Conservation (phyloP, 768 basidiomycete species). For the Pleurotus pulmonarius region DNA sequence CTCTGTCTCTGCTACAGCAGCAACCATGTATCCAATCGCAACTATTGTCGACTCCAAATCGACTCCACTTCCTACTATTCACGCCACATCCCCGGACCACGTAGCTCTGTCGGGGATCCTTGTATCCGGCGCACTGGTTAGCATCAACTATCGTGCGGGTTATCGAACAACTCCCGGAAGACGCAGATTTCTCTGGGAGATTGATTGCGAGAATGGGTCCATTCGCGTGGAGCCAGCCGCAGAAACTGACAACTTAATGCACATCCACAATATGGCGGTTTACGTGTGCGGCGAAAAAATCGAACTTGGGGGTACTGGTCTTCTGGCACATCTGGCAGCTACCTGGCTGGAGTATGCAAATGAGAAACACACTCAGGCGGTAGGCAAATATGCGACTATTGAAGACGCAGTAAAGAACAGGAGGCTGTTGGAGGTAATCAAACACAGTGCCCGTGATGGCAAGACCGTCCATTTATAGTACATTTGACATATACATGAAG, state of each 20-base stretch:
- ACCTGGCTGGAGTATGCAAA: slow-evolving; percentile 12
- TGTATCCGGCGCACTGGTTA: slow-evolving; percentile 24
- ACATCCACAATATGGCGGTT: slow-evolving; percentile 7
- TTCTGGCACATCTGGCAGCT: neutral
- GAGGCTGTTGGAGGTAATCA: slow-evolving; percentile 13
- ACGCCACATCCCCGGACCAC: slow-evolving; percentile 21
- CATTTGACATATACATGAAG: too few relatives aligned
- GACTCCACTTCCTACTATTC: slow-evolving; percentile 17
- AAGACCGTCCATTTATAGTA: neutral
- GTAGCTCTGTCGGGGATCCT: slow-evolving; percentile 24
- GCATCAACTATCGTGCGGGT: slow-evolving; percentile 21
- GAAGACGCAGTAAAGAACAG: slow-evolving; percentile 18
- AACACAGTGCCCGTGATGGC: slow-evolving; percentile 10
- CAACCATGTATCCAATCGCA: slow-evolving; percentile 21
- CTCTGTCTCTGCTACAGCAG: slow-evolving; percentile 20
- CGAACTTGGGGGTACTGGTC: neutral
- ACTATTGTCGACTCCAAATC: slow-evolving; percentile 20
- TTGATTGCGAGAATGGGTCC: slow-evolving; percentile 14
- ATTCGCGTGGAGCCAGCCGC: slow-evolving; percentile 13
- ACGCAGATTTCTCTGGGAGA: slow-evolving; percentile 10
- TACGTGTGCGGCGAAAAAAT: slow-evolving; percentile 17
- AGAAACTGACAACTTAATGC: neutral
- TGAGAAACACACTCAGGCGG: slow-evolving; percentile 2
- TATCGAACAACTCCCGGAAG: slow-evolving; percentile 8
- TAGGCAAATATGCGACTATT: slow-evolving; percentile 13